Evolutionary conservation across 306 rosid species (phyloP).

Genomic region (Vigna angularis): DNA sequence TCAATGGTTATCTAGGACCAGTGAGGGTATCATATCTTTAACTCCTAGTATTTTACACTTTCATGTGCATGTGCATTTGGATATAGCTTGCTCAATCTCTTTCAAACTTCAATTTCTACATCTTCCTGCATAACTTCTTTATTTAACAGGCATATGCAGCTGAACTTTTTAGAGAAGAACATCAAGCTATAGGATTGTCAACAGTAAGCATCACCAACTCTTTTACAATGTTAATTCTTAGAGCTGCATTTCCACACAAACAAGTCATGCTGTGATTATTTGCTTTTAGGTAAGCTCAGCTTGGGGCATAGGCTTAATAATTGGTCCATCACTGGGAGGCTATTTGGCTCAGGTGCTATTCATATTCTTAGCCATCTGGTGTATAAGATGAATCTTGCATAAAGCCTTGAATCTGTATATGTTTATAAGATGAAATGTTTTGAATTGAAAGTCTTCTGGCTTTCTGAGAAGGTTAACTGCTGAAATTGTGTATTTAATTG

Average conservation of each 20-base stretch:
- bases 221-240: constrained; percentile 17
- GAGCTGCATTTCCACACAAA: not conserved
- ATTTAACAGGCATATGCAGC: constrained; percentile 76
- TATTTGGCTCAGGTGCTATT: constrained; percentile 82
- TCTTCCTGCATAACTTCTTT: constrained; percentile 34
- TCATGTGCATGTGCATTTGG: not conserved
- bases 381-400: not conserved
- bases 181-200: constrained; percentile 81
- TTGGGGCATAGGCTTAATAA: constrained; percentile 79
- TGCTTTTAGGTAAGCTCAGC: constrained; percentile 74
- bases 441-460: not conserved
- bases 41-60: not conserved
- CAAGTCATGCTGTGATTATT: constrained; percentile 29
- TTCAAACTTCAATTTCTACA: not conserved
- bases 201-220: constrained; percentile 60
- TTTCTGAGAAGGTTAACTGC: constrained; percentile 6
- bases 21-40: constrained; percentile 3
- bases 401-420: not conserved
- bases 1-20: constrained; percentile 6
- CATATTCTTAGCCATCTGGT: constrained; percentile 13
- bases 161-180: constrained; percentile 76
- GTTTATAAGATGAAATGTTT: not conserved
- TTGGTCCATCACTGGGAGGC: constrained; percentile 96
- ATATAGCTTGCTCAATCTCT: constrained; percentile 9
- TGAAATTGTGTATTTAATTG: not conserved